Conservation (phyloP, 176 grass and related monocot species). For the Carex cristatella region DNA sequence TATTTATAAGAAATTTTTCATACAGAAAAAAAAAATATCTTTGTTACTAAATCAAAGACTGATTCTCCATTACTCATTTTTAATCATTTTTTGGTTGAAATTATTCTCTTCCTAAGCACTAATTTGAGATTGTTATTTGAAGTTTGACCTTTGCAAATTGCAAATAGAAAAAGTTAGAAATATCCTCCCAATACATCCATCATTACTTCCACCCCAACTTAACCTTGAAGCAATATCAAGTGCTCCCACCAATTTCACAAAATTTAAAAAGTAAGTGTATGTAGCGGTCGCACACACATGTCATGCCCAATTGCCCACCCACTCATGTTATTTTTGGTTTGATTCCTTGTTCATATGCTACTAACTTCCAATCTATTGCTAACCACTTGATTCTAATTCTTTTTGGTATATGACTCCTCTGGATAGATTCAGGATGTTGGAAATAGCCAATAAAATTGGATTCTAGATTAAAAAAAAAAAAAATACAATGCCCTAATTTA, state of each 20-base stretch:
- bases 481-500: too few relatives aligned
- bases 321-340: background rate
- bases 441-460: too few relatives aligned
- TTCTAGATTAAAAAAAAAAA: too few relatives aligned
- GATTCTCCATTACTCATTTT: background rate
- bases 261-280: background rate
- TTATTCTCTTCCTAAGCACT: background rate
- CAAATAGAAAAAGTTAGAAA: conserved; percentile 12
- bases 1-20: too few relatives aligned
- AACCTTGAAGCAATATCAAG: conserved; percentile 16
- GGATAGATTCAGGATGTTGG: too few relatives aligned
- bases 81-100: background rate
- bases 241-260: conserved; percentile 25
- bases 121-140: conserved; percentile 6
- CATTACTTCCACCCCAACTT: conserved; percentile 17
- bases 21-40: too few relatives aligned
- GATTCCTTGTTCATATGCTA: background rate
- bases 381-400: background rate
- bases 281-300: background rate
- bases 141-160: conserved; percentile 27
- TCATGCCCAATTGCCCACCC: background rate
- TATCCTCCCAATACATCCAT: conserved; percentile 8
- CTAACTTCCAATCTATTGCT: background rate
- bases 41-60: too few relatives aligned
- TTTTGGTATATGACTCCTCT: too few relatives aligned